A percentile compares a stretch with the other conserved stretches of the same genome.
These are phyloP conservation scores for Trichocomaceae sp. DNA, from an alignment of 2,329 filamentous ascomycete genomes.

Conservation along the genomic window DNA sequence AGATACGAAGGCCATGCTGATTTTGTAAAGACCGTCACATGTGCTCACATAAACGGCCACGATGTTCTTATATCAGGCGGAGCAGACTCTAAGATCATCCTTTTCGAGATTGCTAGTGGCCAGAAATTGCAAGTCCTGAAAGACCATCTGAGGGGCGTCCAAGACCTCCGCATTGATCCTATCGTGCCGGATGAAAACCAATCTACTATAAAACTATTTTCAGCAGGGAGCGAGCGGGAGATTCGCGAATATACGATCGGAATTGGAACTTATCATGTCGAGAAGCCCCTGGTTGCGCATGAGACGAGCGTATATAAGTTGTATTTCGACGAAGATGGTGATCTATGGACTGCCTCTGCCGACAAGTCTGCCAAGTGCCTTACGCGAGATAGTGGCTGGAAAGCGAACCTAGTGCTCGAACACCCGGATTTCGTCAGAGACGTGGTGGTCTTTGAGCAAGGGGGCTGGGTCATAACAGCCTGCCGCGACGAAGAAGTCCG, in stretches of 20 bases:
- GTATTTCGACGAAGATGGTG: constrained; percentile 63
- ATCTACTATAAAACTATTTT: constrained; percentile 56
- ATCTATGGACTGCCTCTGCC: constrained; percentile 88
- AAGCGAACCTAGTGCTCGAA: constrained; percentile 61
- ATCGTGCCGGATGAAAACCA: constrained; percentile 42
- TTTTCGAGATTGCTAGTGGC: constrained; percentile 70
- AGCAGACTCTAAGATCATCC: constrained; percentile 70
- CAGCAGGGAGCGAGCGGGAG: constrained; percentile 71
- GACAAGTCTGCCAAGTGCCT: constrained; percentile 84
- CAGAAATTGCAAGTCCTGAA: constrained; percentile 68
- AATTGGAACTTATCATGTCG: constrained; percentile 35
- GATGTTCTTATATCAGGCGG: constrained; percentile 66
- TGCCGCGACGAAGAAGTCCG: constrained; percentile 88
- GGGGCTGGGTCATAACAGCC: constrained; percentile 75
- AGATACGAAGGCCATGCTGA: constrained; percentile 74
- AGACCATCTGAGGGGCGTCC: constrained; percentile 70
- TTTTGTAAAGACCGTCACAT: constrained; percentile 79
- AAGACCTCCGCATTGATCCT: constrained; percentile 71
- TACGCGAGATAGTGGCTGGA: constrained; percentile 61
- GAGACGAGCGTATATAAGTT: constrained; percentile 86
- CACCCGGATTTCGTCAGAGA: constrained; percentile 91
- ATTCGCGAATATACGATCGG: constrained; percentile 59
- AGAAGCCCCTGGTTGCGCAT: constrained; percentile 66
- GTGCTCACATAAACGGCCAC: constrained; percentile 53
- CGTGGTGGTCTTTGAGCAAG: constrained; percentile 61